Evolutionary conservation across 805 yeast genomes (phyloP).

Genomic region (Starmera amethionina): DNA sequence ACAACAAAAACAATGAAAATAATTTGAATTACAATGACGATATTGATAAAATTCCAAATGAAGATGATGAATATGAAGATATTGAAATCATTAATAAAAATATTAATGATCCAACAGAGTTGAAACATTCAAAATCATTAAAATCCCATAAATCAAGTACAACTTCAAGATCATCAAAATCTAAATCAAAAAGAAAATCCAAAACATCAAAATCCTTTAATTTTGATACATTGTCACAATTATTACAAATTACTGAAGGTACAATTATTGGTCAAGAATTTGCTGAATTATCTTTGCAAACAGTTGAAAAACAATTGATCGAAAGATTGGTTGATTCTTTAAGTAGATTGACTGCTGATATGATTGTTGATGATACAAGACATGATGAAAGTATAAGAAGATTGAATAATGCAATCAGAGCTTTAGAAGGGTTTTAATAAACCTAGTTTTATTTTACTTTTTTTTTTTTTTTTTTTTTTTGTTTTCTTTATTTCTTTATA

Average conservation of each 20-base stretch:
- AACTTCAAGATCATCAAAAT: background rate
- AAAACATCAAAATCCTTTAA: constrained; percentile 5
- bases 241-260: constrained; percentile 30
- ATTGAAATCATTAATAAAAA: background rate
- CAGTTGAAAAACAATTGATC: constrained; percentile 65
- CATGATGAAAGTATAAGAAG: constrained; percentile 74
- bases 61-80: background rate
- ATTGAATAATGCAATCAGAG: constrained; percentile 71
- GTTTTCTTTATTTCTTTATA: too few relatives aligned
- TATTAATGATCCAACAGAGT: background rate
- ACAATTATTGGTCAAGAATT: constrained; percentile 49
- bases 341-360: constrained; percentile 79
- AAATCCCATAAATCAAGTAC: background rate
- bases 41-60: background rate
- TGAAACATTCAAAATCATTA: background rate
- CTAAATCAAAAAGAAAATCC: background rate
- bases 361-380: constrained; percentile 76
- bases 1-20: background rate
- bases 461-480: too few relatives aligned
- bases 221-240: constrained; percentile 25
- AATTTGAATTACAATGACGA: background rate
- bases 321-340: constrained; percentile 83
- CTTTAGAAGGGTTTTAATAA: constrained; percentile 66
- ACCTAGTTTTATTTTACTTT: too few relatives aligned
- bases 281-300: constrained; percentile 60